Conservation (phyloP, 2,329 filamentous ascomycete genomes). For the Diaporthe longicolla region DNA sequence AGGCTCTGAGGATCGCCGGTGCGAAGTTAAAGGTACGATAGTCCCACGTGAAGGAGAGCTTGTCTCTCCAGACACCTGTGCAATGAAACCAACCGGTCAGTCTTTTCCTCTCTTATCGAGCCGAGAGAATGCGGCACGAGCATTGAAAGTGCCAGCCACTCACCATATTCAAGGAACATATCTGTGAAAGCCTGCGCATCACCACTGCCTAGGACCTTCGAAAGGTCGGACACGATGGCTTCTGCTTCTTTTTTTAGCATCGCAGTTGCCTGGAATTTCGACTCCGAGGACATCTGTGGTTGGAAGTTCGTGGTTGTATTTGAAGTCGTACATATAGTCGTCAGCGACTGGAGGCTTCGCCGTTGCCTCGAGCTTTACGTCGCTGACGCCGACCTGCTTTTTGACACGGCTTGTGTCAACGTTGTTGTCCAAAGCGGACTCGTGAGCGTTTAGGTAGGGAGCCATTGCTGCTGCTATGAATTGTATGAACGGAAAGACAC, state of each 20-base stretch:
- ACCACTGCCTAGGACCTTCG: not conserved
- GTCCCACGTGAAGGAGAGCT: conserved; percentile 54
- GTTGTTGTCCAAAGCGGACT: conserved; percentile 13
- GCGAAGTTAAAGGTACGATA: conserved; percentile 54
- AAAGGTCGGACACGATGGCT: not conserved
- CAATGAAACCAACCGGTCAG: conserved; percentile 30
- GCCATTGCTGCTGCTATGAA: conserved; percentile 8
- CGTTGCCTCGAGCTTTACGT: not conserved
- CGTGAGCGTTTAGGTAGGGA: conserved; percentile 19
- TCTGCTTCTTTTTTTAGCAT: conserved; percentile 6
- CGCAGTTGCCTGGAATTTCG: not conserved
- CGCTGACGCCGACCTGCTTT: not conserved
- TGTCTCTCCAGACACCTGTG: conserved; percentile 54
- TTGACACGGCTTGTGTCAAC: not conserved
- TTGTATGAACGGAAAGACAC: not conserved
- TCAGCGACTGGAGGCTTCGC: conserved; percentile 51
- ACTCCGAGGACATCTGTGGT: not conserved
- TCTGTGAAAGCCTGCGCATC: conserved; percentile 18
- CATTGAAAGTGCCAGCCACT: not conserved
- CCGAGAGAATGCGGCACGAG: not conserved
- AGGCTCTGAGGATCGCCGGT: conserved; percentile 50
- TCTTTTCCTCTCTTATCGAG: not conserved
- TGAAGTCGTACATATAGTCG: conserved; percentile 59
- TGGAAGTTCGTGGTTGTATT: conserved; percentile 52
- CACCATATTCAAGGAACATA: conserved; percentile 18